These are phyloP conservation scores for Claviceps quebecensis DNA, from an alignment of 2,329 filamentous ascomycete species.

Conservation along the genomic window DNA sequence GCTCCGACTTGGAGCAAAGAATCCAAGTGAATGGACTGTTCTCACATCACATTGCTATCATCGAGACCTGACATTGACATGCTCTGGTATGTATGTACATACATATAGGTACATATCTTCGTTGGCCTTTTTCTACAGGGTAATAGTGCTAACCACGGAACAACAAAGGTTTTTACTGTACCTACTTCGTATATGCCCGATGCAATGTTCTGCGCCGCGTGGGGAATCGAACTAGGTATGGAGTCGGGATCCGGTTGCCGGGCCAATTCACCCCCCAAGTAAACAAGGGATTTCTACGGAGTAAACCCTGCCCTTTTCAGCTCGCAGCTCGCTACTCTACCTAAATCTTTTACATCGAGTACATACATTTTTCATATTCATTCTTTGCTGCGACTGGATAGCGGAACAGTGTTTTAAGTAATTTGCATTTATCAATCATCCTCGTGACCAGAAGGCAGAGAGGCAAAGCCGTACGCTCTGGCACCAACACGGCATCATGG, in stretches of 20 bases:
- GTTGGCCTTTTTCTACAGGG: no score
- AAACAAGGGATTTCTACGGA: conserved; percentile 2
- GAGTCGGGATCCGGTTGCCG: background rate
- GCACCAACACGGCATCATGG: conserved; percentile 19
- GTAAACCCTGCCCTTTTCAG: background rate
- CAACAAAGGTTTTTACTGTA: no score
- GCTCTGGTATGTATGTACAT: no score
- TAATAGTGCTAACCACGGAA: no score
- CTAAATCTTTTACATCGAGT: background rate
- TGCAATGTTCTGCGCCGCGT: background rate
- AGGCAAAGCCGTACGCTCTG: background rate
- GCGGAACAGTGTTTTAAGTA: background rate
- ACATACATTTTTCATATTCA: background rate
- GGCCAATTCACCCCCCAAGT: conserved; percentile 1
- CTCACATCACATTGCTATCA: no score
- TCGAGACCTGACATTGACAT: no score
- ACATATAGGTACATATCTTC: no score
- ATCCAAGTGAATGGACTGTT: no score
- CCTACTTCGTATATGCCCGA: no score
- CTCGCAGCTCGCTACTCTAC: background rate
- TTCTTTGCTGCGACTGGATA: background rate
- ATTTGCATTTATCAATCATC: background rate
- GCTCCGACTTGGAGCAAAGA: no score
- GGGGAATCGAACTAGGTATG: background rate
- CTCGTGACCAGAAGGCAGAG: background rate